Evolutionary conservation across 2,329 filamentous ascomycete species (phyloP), one percentile per base, ranked within the genome.

Genomic region (Phaeophleospora eucalypticola): DNA sequence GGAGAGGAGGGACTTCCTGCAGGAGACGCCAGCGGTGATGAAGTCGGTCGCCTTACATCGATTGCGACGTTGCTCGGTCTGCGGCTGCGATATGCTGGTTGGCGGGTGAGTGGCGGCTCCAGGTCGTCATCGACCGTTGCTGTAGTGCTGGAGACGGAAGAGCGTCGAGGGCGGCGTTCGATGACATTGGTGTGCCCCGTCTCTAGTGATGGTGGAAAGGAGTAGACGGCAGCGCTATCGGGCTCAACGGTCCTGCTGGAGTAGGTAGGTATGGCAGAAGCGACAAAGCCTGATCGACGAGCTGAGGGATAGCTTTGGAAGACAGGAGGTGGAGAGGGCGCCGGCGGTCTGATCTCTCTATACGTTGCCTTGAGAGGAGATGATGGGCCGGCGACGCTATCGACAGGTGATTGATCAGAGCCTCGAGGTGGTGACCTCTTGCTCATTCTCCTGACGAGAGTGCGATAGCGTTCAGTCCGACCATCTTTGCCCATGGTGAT

Each of bases 151-250:
- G 19, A 45, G 42, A 45, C 32, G 19, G 52, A 33, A n/a, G n/a
- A n/a, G n/a, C n/a, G n/a, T n/a, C n/a, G n/a, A n/a, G n/a, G n/a
- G n/a, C n/a, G n/a, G n/a, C 52, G 52, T 37, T 59, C 57, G 20
- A 56, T 56, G 18, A 51, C 41, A 2, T 15, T 20, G 1, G 54
- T 52, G 27, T 54, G 45, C n/a, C 56, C 54, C 27, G 54, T 43
- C 10, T 52, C 46, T 2, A 55, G 43, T 1, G 57, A 55, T n/a
- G 54, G 54, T 9, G 56, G 48, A 8, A 43, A 36, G 15, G 51
- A 42, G 40, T 62, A 61, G n/a, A 58, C 43, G 9, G 60, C 58
- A 14, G 57, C 62, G 12, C 60, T 59, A 36, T 54, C 57, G 2
- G 51, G 36, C 4, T 41, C 35, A 8, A 58, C 45, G 10, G 40